phyloP scores from a whole-genome alignment of 2,329 filamentous ascomycete genomes.

The Scleromitrula shiraiana region DNA sequence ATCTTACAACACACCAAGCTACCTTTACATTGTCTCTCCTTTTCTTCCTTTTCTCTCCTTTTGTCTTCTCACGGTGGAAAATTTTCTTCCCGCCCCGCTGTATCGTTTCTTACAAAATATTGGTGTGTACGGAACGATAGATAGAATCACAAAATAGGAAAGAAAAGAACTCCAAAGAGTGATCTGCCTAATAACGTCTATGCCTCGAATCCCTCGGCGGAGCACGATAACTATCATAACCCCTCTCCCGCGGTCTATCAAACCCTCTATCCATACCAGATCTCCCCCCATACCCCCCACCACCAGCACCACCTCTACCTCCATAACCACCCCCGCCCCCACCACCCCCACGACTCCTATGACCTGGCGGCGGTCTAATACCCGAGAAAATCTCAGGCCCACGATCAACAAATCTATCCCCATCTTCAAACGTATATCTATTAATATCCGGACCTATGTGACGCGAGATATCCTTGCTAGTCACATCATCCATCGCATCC shows the following conservation, averaged over 20 bases:
- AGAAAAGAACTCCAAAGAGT: background rate
- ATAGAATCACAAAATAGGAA: no score
- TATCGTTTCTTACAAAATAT: no score
- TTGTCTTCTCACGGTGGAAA: no score
- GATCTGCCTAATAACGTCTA: conserved; percentile 3
- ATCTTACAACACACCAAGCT: background rate
- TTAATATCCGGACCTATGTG: conserved; percentile 40
- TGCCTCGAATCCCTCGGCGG: conserved; percentile 7
- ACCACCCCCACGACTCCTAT: conserved; percentile 19
- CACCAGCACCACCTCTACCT: conserved; percentile 1
- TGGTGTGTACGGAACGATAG: no score
- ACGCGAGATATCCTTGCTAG: conserved; percentile 32
- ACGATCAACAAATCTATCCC: conserved; percentile 59
- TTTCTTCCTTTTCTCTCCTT: background rate
- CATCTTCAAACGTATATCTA: conserved; percentile 65
- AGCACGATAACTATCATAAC: conserved; percentile 4
- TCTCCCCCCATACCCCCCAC: conserved; percentile 1
- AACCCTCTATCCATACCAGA: conserved; percentile 3
- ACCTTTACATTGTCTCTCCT: background rate
- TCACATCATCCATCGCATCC: conserved; percentile 43
- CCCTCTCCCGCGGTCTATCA: conserved; percentile 1
- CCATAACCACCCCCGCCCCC: conserved; percentile 1
- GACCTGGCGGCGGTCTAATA: conserved; percentile 47
- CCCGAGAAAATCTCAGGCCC: conserved; percentile 63
- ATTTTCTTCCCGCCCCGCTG: no score